Conservation (phyloP, 345 rosid genomes). For the Aegle marmelos region DNA sequence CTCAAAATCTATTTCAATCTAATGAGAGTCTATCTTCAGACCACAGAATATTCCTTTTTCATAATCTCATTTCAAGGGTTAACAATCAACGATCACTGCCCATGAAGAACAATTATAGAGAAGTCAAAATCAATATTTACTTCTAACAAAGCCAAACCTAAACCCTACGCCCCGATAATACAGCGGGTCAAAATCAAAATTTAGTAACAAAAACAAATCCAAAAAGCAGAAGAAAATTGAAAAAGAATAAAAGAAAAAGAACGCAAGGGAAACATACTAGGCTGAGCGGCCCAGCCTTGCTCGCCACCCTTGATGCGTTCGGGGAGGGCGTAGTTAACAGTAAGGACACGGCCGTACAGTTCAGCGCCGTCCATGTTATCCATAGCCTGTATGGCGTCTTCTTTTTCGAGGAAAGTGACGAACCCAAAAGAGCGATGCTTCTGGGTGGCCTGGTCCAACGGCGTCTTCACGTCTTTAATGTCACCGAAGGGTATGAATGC, state of each 20-base stretch:
- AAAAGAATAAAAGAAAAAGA: background rate
- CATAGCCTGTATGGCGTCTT: conserved; percentile 91
- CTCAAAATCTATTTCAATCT: background rate
- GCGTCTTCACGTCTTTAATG: conserved; percentile 96
- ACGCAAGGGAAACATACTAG: conserved; percentile 52
- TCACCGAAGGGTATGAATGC: conserved; percentile 98
- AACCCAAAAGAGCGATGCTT: conserved; percentile 97
- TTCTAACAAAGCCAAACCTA: background rate
- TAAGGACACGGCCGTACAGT: conserved; percentile 96
- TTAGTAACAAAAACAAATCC: background rate
- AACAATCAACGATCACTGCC: background rate
- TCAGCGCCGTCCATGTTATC: conserved; percentile 98
- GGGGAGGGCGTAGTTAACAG: conserved; percentile 94
- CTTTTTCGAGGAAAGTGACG: conserved; percentile 88
- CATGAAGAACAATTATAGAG: background rate
- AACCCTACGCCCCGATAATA: background rate
- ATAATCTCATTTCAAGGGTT: background rate
- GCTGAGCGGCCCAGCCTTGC: conserved; percentile 99
- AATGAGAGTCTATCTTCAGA: background rate
- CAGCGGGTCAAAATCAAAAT: background rate
- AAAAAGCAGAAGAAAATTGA: background rate
- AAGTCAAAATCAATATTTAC: background rate
- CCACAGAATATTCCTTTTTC: background rate
- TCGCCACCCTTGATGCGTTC: conserved; percentile 98
- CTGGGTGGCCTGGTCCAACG: conserved; percentile 95